Evolutionary conservation across 1,139 yeast genomes (phyloP).

Genomic region (Blastobotrys apis): DNA sequence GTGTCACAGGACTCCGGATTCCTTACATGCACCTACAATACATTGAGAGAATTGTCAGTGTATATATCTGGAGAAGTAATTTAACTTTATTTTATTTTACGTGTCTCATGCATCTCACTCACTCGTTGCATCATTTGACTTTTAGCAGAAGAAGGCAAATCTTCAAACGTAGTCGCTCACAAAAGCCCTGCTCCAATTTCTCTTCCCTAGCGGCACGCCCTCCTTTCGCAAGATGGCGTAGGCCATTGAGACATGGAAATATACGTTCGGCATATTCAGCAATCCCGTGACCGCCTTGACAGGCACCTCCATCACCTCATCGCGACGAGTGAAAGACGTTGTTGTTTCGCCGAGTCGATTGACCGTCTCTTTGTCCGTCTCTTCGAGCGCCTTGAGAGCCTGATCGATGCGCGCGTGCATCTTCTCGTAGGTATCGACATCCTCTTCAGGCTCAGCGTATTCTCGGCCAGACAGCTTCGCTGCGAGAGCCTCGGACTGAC

Average conservation of each 20-base stretch:
- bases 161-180: constrained; percentile 1
- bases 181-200: constrained; percentile 3
- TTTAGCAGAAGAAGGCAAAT: no score
- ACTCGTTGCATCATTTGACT: no score
- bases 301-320: background rate
- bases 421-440: constrained; percentile 4
- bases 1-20: no score
- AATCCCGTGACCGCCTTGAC: background rate
- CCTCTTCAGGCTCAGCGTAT: constrained; percentile 6
- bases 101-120: no score
- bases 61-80: background rate
- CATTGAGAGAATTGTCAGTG: background rate
- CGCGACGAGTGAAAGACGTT: background rate
- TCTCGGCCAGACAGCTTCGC: constrained; percentile 9
- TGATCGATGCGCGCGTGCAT: constrained; percentile 7
- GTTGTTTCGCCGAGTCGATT: background rate
- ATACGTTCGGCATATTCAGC: background rate
- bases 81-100: no score
- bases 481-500: constrained; percentile 2
- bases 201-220: constrained; percentile 5
- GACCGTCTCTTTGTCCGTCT: constrained; percentile 7
- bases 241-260: constrained; percentile 2
- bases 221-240: constrained; percentile 6
- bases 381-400: constrained; percentile 6
- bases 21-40: no score